Evolutionary conservation across 768 basidiomycete genomes (phyloP).

Genomic region (Lyophyllum decastes): DNA sequence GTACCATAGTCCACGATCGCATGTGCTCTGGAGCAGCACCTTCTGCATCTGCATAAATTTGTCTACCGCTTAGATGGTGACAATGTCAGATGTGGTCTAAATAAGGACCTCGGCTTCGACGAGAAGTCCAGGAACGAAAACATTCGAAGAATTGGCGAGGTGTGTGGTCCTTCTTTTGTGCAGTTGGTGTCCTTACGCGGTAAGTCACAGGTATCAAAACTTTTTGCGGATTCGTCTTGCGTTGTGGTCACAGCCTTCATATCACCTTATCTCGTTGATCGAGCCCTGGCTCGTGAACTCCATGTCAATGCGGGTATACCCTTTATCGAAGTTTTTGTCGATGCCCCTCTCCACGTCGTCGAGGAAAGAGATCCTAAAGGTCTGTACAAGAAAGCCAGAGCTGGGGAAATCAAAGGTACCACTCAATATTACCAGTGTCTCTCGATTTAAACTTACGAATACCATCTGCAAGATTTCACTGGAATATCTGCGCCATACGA

Average conservation of each 20-base stretch:
- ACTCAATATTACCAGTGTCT: not conserved
- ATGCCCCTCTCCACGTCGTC: slow-evolving; percentile 85
- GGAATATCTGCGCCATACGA: slow-evolving; percentile 98
- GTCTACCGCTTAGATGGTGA: slow-evolving; percentile 95
- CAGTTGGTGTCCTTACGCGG: slow-evolving; percentile 5
- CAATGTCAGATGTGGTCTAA: slow-evolving; percentile 92
- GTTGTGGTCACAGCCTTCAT: slow-evolving; percentile 95
- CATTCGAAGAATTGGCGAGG: slow-evolving; percentile 96
- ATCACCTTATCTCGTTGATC: slow-evolving; percentile 93
- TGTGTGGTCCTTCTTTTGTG: slow-evolving; percentile 29
- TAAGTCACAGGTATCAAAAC: slow-evolving; percentile 78
- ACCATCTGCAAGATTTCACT: slow-evolving; percentile 78
- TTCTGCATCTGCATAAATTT: slow-evolving; percentile 84
- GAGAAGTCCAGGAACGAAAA: slow-evolving; percentile 92
- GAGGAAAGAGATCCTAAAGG: slow-evolving; percentile 97
- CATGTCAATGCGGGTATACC: slow-evolving; percentile 73
- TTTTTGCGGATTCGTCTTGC: slow-evolving; percentile 88
- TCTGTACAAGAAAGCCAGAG: slow-evolving; percentile 93
- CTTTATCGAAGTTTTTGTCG: slow-evolving; percentile 94
- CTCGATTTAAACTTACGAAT: not conserved
- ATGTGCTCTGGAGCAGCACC: slow-evolving; percentile 94
- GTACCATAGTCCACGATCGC: slow-evolving; percentile 85
- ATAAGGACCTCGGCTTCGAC: slow-evolving; percentile 95
- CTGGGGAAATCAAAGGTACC: slow-evolving; percentile 93
- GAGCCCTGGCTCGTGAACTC: slow-evolving; percentile 77